These are phyloP conservation scores for Colletotrichum camelliae DNA, from an alignment of 2,329 filamentous ascomycete genomes.

Conservation along the genomic window DNA sequence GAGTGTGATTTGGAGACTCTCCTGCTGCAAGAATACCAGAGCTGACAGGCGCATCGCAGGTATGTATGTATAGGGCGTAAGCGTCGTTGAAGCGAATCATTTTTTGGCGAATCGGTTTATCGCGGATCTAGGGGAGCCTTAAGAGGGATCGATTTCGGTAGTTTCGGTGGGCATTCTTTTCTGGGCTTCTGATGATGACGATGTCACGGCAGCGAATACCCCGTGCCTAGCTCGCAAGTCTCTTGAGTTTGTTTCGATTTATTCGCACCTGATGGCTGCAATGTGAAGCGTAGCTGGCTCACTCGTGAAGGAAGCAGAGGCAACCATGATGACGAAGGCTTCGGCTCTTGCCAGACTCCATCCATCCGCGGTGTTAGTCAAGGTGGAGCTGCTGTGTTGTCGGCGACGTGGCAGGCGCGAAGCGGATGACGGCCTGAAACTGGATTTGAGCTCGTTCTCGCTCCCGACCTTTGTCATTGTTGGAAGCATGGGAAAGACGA, in stretches of 20 bases:
- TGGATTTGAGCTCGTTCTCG: neutral
- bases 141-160: neutral
- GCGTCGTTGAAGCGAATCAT: conserved; percentile 35
- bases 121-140: neutral
- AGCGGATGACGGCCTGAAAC: neutral
- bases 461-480: neutral
- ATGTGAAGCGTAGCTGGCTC: neutral
- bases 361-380: neutral
- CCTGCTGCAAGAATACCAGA: neutral
- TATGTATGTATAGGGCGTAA: conserved; percentile 70
- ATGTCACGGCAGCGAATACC: conserved; percentile 8
- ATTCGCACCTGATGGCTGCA: neutral
- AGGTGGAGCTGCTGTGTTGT: neutral
- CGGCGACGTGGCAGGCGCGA: neutral
- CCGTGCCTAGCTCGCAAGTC: neutral
- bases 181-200: neutral
- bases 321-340: neutral
- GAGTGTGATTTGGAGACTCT: conserved; percentile 36
- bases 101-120: neutral
- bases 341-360: neutral
- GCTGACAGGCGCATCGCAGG: conserved; percentile 35
- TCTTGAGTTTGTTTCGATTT: neutral
- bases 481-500: neutral
- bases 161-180: neutral
- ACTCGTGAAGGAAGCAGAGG: neutral